phyloP scores from a whole-genome alignment of 805 yeast genomes.

The Wickerhamiella azyma region DNA sequence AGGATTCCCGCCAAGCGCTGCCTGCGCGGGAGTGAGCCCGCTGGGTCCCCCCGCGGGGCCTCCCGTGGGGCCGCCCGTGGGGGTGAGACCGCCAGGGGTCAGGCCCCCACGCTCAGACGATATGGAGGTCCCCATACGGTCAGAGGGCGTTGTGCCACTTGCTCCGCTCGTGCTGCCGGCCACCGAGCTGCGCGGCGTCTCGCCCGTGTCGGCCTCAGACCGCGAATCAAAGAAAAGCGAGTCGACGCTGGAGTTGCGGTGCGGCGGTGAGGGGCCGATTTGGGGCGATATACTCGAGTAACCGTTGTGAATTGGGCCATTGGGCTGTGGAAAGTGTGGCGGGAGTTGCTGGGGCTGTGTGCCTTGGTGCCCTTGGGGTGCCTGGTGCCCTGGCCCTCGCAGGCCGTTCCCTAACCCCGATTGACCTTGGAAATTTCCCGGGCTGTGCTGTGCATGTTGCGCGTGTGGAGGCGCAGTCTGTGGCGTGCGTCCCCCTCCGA shows the following conservation, averaged over 20 bases:
- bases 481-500: constrained; percentile 49
- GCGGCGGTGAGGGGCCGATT: not conserved
- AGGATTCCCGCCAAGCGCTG: constrained; percentile 24
- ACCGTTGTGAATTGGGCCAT: no score
- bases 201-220: not conserved
- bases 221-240: not conserved
- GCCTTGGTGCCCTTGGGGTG: no score
- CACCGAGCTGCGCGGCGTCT: not conserved
- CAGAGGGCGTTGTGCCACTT: no score
- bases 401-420: no score
- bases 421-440: not conserved
- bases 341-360: not conserved
- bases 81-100: no score
- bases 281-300: not conserved
- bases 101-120: no score
- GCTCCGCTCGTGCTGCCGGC: not conserved
- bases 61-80: no score
- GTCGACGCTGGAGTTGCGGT: not conserved
- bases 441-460: not conserved
- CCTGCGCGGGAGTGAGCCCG: constrained; percentile 1
- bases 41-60: no score
- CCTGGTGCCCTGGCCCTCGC: no score
- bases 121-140: no score
- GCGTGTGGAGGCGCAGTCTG: constrained; percentile 3
- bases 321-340: not conserved